Evolutionary conservation across 805 yeast species (phyloP), one percentile per base, ranked within the genome.

Genomic region (Candida silvicultrix): DNA sequence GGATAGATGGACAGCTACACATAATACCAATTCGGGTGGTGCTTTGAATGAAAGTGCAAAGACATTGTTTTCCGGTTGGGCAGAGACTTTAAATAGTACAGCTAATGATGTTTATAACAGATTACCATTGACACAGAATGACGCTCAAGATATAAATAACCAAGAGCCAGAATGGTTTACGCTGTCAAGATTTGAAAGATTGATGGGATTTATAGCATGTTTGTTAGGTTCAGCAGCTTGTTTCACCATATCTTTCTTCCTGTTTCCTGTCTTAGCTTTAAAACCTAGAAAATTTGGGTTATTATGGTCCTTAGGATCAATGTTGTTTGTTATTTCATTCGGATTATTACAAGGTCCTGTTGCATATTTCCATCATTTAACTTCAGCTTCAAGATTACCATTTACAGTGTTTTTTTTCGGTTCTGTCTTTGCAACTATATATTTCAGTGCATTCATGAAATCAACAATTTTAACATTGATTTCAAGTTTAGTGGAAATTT

Each of bases 281-380:
- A 83, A 86, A 55, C 99, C 98, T 15, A 74, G 95, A 42, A 94
- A 94, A 64, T 92, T 94, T 62, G 97, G 95, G 12, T 69, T 82
- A 54, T 60, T 85, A 31, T 94, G 99, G 98, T 81, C 96, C 2
- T 70, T 92, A 66, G 99, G 98, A 0, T 85, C 96, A 2, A 60
- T 94, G 14, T 66, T 94, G 40, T 92, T 94, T 65, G 87, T 94
- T 18, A 61, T 87, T 6, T 87, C 96, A 32, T 94, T 94, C 67
- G 97, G 96, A 2, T 79, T 89, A 18, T 68, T 92, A 20, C 97
- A 89, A 69, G 99, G 99, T 0, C 97, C 97, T 0, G 73, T 80
- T n/a, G 81, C 83, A 32, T 94, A 89, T 62, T 50, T 80, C 38
- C 69, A 71, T 41, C 98, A 92, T 62, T 72, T 94, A 50, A 63